These are phyloP conservation scores for Xenoacremonium recifei DNA, from an alignment of 2,329 filamentous ascomycete genomes.

Conservation along the genomic window DNA sequence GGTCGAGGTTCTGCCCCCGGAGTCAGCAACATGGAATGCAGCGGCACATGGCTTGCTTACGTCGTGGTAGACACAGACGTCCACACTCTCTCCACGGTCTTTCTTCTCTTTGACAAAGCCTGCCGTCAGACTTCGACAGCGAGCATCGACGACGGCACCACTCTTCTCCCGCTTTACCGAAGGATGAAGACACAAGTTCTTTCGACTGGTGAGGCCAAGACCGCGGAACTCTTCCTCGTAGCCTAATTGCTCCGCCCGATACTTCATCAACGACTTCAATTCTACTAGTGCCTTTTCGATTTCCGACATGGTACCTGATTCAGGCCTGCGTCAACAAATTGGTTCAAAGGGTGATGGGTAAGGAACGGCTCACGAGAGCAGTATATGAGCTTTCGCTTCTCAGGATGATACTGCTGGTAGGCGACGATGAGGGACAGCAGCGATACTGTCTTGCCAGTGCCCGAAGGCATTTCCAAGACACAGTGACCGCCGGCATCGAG, in stretches of 20 bases:
- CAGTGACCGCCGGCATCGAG: slow-evolving; percentile 94
- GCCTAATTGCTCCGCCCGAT: slow-evolving; percentile 85
- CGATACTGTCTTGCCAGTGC: slow-evolving; percentile 96
- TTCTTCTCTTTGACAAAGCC: slow-evolving; percentile 98
- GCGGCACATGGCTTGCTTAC: slow-evolving; percentile 42
- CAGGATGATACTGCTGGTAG: slow-evolving; percentile 91
- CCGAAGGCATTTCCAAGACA: slow-evolving; percentile 98
- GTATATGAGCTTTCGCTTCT: slow-evolving; percentile 95
- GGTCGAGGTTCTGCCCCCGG: slow-evolving; percentile 74
- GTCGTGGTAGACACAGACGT: slow-evolving; percentile 94
- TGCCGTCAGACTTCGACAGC: slow-evolving; percentile 91
- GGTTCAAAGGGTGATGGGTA: background rate
- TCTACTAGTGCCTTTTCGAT: slow-evolving; percentile 97
- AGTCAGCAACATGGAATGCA: slow-evolving; percentile 11
- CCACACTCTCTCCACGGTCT: slow-evolving; percentile 89
- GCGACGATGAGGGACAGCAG: slow-evolving; percentile 92
- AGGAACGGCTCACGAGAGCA: slow-evolving; percentile 80
- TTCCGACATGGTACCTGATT: slow-evolving; percentile 87
- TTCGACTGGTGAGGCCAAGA: slow-evolving; percentile 89
- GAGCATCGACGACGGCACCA: slow-evolving; percentile 88
- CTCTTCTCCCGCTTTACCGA: slow-evolving; percentile 97
- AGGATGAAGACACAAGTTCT: slow-evolving; percentile 94
- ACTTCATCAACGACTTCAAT: slow-evolving; percentile 91
- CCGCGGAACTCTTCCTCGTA: slow-evolving; percentile 90
- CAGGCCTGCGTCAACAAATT: background rate